Evolutionary conservation across 176 grass and related monocot genomes (phyloP).

Genomic region (Bromus sterilis): DNA sequence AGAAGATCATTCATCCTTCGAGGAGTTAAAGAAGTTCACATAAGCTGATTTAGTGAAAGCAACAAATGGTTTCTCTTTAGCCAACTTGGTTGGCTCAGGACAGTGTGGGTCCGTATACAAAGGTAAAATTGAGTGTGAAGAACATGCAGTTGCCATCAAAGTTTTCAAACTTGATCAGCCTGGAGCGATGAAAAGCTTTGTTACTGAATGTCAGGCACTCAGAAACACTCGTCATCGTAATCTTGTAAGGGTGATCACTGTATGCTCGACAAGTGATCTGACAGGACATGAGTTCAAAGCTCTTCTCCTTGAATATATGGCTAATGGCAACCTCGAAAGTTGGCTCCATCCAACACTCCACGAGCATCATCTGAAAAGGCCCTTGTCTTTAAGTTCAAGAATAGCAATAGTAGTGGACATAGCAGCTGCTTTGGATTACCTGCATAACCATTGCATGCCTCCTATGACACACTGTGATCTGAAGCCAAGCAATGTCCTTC

Average conservation of each 20-base stretch:
- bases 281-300: neutral
- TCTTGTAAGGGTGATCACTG: neutral
- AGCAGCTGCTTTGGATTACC: neutral
- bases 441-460: neutral
- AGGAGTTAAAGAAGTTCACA: neutral
- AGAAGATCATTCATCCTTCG: neutral
- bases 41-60: slow-evolving; percentile 30
- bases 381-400: neutral
- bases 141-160: neutral
- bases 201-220: neutral
- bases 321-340: neutral
- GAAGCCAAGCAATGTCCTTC: neutral
- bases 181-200: neutral
- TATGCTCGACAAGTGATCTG: neutral
- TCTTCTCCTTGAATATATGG: neutral
- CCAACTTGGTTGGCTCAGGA: slow-evolving; percentile 35
- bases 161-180: neutral
- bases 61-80: slow-evolving; percentile 33
- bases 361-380: neutral
- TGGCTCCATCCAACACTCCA: neutral
- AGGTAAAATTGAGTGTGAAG: neutral
- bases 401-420: neutral
- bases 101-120: neutral
- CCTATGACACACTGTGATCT: neutral
- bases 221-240: neutral